Conservation (phyloP, 768 basidiomycete species). For the Mycena latifolia region DNA sequence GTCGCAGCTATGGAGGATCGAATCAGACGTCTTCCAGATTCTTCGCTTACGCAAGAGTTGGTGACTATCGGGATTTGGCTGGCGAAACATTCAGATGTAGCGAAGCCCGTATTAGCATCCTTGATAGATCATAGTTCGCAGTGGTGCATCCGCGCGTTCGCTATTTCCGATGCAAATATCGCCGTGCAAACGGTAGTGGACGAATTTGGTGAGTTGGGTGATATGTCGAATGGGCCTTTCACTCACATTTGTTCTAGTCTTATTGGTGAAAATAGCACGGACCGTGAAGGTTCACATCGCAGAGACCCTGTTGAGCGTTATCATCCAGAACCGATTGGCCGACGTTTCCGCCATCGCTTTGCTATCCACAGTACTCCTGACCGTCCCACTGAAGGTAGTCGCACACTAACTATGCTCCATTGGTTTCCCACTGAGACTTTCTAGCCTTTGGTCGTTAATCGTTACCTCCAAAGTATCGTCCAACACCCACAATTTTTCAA, state of each 20-base stretch:
- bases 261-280: conserved; percentile 44
- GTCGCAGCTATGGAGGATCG: conserved; percentile 40
- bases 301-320: conserved; percentile 77
- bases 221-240: background rate
- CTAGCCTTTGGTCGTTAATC: conserved; percentile 81
- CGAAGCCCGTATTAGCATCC: conserved; percentile 40
- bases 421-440: conserved; percentile 13
- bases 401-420: background rate
- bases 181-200: conserved; percentile 43
- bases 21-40: conserved; percentile 42
- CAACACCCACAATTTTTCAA: conserved; percentile 76
- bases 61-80: conserved; percentile 49
- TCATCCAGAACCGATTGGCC: conserved; percentile 71
- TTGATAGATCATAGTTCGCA: conserved; percentile 63
- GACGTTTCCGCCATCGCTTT: conserved; percentile 57
- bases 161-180: conserved; percentile 44
- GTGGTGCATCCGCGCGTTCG: conserved; percentile 64
- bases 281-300: conserved; percentile 68
- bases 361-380: conserved; percentile 52
- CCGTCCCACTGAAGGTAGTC: conserved; percentile 73
- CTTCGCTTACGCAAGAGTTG: conserved; percentile 44
- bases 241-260: conserved; percentile 40
- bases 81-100: conserved; percentile 33
- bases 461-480: conserved; percentile 79
- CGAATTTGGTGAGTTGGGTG: conserved; percentile 32